Base-by-base conservation (phyloP, 768 basidiomycete species). In the Mycena filopes region DNA sequence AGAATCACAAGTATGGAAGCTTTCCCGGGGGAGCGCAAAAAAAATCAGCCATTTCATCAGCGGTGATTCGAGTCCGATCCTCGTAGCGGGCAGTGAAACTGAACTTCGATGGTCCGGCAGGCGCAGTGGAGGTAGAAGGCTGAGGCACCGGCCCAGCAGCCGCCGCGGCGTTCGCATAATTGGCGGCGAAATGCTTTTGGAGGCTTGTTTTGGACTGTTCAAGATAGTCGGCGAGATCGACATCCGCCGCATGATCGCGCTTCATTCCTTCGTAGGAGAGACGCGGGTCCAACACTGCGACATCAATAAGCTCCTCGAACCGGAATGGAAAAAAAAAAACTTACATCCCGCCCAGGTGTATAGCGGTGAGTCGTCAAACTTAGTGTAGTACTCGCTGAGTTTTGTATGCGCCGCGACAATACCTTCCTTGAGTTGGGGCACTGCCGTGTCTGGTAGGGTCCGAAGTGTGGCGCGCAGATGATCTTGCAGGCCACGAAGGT, bases 261-360 rank as follows among this genome's bases (percentile, higher is more conserved):
- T 45, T 53, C 16, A 63, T 23, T 15, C 38, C 36, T 25, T 63
- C 55, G 43, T 47, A 20, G 36, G 55, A 55, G 31, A 63, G 11
- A 15, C 54, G 61, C 4, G 61, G 54, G 23, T 63, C 61, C 9
- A 63, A 53, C 20, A 63, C 61, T 63, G 57, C 16, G 31, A 28
- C 6, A 38, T 13, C 4, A 6, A 33, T 33, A 7, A 33, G 33
- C 12, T 12, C 12, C 33, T 7, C 12, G 12, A 6, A 12, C 7
- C 12, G 12, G 12, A 33, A 33, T 33, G 12, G n/a, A 12, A 12
- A 33, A 12, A 12, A 33, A 12, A 33, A 33, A 33, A 33, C 33
- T 6, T 33, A 33, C 33, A 7, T 12, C 7, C 33, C 6, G 33
- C 33, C 33, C 33, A 33, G 7, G 12, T 33, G 33, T 33, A 33